phyloP scores from a whole-genome alignment of 345 rosid species.

The Salix purpurea region DNA sequence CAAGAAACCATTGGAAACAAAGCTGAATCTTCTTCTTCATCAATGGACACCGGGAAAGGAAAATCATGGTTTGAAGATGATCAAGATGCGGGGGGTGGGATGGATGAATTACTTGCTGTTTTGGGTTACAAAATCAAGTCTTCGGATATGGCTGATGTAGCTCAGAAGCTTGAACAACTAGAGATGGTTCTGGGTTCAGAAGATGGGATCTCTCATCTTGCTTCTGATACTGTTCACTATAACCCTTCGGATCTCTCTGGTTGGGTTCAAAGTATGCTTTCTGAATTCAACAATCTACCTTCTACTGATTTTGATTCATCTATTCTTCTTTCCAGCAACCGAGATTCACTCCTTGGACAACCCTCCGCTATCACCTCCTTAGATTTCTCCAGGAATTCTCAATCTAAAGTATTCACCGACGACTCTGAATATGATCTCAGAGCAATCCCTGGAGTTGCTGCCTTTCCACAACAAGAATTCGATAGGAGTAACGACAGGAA shows the following conservation, averaged over 20 bases:
- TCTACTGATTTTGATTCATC: background rate
- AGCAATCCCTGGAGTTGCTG: slow-evolving; percentile 33
- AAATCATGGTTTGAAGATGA: slow-evolving; percentile 39
- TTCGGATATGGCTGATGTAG: slow-evolving; percentile 34
- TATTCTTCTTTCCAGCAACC: background rate
- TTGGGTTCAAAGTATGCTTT: slow-evolving; percentile 31
- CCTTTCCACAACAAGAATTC: slow-evolving; percentile 15
- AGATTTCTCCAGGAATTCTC: background rate
- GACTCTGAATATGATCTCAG: slow-evolving; percentile 31
- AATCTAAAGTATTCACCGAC: slow-evolving; percentile 12
- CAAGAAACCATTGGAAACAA: slow-evolving; percentile 20
- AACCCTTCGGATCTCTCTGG: slow-evolving; percentile 34
- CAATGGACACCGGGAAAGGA: slow-evolving; percentile 38
- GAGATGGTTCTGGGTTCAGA: slow-evolving; percentile 29
- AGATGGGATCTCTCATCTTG: slow-evolving; percentile 23
- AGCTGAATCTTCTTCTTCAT: slow-evolving; percentile 18
- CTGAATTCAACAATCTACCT: slow-evolving; percentile 21
- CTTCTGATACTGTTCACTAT: slow-evolving; percentile 27
- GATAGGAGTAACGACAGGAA: slow-evolving; percentile 9
- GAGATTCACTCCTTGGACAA: slow-evolving; percentile 3
- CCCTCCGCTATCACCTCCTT: background rate
- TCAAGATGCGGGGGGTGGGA: slow-evolving; percentile 42
- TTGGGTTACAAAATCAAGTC: slow-evolving; percentile 29
- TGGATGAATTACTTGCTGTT: slow-evolving; percentile 32
- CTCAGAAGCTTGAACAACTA: slow-evolving; percentile 31